Conservation (phyloP, 169 alveolate species). For the Plasmodium reichenowi region DNA sequence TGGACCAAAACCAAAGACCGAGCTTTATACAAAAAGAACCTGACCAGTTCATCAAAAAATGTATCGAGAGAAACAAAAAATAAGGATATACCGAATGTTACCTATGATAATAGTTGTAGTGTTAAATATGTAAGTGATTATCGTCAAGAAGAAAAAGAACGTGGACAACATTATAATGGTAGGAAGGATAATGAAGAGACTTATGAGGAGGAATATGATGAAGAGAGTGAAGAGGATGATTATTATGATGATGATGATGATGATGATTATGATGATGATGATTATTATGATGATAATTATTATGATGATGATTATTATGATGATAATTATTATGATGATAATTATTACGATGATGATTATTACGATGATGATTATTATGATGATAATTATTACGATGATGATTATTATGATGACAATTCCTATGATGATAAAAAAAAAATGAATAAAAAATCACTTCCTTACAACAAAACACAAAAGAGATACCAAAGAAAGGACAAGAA, state of each 20-base stretch:
- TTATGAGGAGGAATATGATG: constrained; percentile 10
- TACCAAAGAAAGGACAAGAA: constrained; percentile 34
- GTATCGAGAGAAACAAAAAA: not conserved
- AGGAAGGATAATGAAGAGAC: not conserved
- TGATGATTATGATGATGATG: constrained; percentile 3
- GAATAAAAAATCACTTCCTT: too few relatives aligned
- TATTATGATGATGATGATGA: not conserved
- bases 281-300: not conserved
- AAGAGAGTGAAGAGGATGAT: not conserved
- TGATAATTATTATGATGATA: not conserved
- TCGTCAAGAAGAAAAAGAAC: not conserved
- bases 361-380: too few relatives aligned
- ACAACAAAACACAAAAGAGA: not conserved
- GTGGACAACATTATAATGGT: not conserved
- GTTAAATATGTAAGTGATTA: not conserved
- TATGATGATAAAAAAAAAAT: too few relatives aligned
- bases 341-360: not conserved
- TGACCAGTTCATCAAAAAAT: not conserved
- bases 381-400: too few relatives aligned
- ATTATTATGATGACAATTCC: too few relatives aligned
- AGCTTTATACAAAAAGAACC: not conserved
- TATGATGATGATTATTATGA: not conserved
- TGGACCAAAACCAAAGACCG: not conserved
- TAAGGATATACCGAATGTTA: not conserved
- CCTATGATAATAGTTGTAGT: not conserved